These are phyloP conservation scores for Omphalotus guepiniiformis DNA, from an alignment of 768 basidiomycete genomes.

Conservation along the genomic window DNA sequence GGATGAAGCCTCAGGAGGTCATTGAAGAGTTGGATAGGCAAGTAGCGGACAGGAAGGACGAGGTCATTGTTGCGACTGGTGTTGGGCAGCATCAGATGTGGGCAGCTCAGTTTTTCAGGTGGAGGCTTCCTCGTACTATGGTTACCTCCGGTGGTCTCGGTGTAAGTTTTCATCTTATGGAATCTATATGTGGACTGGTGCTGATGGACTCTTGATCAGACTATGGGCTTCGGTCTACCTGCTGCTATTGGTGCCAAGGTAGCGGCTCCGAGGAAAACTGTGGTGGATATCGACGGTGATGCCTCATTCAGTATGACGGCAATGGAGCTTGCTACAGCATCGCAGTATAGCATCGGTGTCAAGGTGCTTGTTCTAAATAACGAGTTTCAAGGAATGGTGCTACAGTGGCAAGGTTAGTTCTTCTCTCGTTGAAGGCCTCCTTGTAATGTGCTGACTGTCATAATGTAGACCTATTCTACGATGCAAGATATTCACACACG, in stretches of 20 bases:
- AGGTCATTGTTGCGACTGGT: slow-evolving; percentile 87
- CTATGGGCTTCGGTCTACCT: slow-evolving; percentile 98
- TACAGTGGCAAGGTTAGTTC: slow-evolving; percentile 94
- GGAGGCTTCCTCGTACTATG: slow-evolving; percentile 83
- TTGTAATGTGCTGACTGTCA: neutral
- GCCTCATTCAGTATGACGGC: slow-evolving; percentile 99
- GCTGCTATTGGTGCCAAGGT: slow-evolving; percentile 96
- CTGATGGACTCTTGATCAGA: slow-evolving; percentile 39
- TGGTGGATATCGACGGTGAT: slow-evolving; percentile 96
- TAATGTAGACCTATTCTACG: slow-evolving; percentile 83
- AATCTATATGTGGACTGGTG: slow-evolving; percentile 2
- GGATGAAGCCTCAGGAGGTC: slow-evolving; percentile 96
- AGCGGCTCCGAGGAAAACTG: slow-evolving; percentile 87
- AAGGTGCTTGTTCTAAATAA: slow-evolving; percentile 94
- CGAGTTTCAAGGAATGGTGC: slow-evolving; percentile 98
- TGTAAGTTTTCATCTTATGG: slow-evolving; percentile 42
- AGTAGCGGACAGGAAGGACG: slow-evolving; percentile 75
- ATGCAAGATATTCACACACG: slow-evolving; percentile 95
- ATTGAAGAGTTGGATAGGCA: slow-evolving; percentile 88
- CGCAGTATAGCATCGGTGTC: slow-evolving; percentile 89
- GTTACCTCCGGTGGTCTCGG: slow-evolving; percentile 94
- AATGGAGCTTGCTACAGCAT: slow-evolving; percentile 96
- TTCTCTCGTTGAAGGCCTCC: neutral
- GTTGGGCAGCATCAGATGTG: slow-evolving; percentile 99
- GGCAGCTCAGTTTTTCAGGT: slow-evolving; percentile 93